Evolutionary conservation across 2,329 filamentous ascomycete species (phyloP).

Genomic region (Aspergillus sp.): DNA sequence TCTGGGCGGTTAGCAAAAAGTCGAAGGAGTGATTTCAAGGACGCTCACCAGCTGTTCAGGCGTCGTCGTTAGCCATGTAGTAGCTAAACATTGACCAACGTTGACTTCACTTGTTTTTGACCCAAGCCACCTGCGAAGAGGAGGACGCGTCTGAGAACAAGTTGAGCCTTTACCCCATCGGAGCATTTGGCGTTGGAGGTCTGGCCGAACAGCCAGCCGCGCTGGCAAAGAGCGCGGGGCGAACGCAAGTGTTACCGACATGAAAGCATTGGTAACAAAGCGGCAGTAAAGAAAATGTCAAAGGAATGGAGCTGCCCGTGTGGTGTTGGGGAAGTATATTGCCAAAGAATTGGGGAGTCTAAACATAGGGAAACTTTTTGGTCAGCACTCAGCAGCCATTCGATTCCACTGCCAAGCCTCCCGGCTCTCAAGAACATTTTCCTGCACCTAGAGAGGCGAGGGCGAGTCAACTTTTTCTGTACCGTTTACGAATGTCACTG

Average conservation of each 20-base stretch:
- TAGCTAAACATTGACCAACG: conserved; percentile 22
- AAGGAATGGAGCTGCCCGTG: neutral
- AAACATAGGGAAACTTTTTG: neutral
- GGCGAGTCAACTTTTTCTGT: neutral
- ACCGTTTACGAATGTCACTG: neutral
- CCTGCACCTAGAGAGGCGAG: neutral
- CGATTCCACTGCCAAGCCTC: neutral
- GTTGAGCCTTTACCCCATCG: conserved; percentile 1
- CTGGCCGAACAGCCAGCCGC: conserved; percentile 17
- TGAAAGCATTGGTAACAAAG: conserved; percentile 15
- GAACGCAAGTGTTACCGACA: conserved; percentile 21
- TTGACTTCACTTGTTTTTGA: conserved; percentile 14
- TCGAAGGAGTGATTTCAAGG: neutral
- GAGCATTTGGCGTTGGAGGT: conserved; percentile 4
- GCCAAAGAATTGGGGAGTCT: neutral
- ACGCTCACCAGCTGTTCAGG: conserved; percentile 30
- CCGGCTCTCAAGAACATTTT: neutral
- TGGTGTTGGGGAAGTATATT: neutral
- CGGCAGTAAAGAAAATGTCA: neutral
- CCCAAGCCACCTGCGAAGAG: conserved; percentile 16
- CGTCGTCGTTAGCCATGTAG: conserved; percentile 34
- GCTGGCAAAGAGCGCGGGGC: conserved; percentile 18
- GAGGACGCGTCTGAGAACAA: neutral
- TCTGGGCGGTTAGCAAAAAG: conserved; percentile 11
- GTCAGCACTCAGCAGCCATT: neutral